Base-by-base conservation (phyloP, 2,329 filamentous ascomycete species). In the Phialophora macrospora region DNA sequence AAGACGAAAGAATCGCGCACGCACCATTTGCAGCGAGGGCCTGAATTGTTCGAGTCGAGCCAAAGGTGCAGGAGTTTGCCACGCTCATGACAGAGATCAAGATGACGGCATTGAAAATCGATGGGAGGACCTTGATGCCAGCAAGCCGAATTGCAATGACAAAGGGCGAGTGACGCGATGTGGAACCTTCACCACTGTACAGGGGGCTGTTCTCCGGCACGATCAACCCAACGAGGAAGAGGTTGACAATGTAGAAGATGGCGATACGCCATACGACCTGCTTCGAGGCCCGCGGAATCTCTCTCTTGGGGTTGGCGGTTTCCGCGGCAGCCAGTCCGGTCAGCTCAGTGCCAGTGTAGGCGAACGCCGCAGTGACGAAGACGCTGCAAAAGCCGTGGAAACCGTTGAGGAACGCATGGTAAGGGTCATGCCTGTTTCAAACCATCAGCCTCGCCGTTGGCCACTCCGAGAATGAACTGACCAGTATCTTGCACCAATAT, bases 51-150 rank as follows among this genome's bases (percentile, higher is more conserved):
- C 94, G 89, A 1, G 92, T 96, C 28, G 92, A 95, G 46, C 92
- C 94, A 74, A 96, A 98, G 65, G 97, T 90, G 69, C 93, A 88
- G 9, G 91, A 94, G 78, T 97, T 97, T 63, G 93, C 93, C 68
- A 97, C 93, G 0, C 92, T 96, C 34, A 97, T 81, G 32, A 97
- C 93, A 22, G 93, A 90, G 68, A 96, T 87, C 75, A 97, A 87
- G 76, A 97, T 97, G 66, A 97, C 92, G n/a, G 87, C 88, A 77
- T 98, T 97, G 90, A 97, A 95, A 59, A 97, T 85, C 0, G 90
- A 93, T 3, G 92, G 92, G 3, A 97, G 84, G 2, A 89, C 88
- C 52, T 86, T 81, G 72, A 97, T 96, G 11, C 91, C 90, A 1
- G 93, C 92, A 68, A 92, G 90, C 71, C 90, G 83, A 72, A 97